Base-by-base conservation (phyloP, 306 rosid species). In the Prunus armeniaca region DNA sequence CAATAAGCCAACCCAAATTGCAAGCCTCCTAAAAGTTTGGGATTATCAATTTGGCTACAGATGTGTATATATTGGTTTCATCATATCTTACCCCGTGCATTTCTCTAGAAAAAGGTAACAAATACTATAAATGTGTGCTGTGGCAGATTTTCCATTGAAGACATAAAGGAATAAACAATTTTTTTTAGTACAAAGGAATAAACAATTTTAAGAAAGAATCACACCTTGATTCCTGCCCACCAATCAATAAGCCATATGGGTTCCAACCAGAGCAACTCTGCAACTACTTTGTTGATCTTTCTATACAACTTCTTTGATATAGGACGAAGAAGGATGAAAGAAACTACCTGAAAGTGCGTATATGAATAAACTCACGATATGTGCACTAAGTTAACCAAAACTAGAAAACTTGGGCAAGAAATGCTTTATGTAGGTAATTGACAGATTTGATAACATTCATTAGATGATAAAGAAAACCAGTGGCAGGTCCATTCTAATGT, bases 191-290 rank as follows among this genome's bases (percentile, higher is more conserved):
- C 41, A 34, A 34, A 34, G 41, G 9, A 34, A 27, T 7, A 19
- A 32, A 47, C 11, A 49, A 54, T 25, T 52, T 27, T 46, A 62
- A 74, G 38, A 74, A 73, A 60, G 76, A 57, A 4, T 27, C 79
- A 50, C 56, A 90, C 98, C 98, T 90, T 89, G 81, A 86, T 66
- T 20, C 87, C 89, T 15, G 91, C 95, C 97, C 98, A 90, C 98
- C 98, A 94, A 86, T 94, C 96, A 74, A 91, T 62, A 32, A 94
- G 95, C 87, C 94, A 94, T 75, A 91, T 74, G 80, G 90, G 91
- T 75, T 94, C 90, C 79, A 94, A 76, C 98, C 98, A 91, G 65
- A 94, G 77, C 71, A 85, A 79, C 80, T 94, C 96, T 32, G 89
- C 89, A 49, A 91, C 84, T 75, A 82, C 76, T 87, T 86, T 90